A percentile compares a stretch with the other conserved stretches of the same genome.
These are phyloP conservation scores for Lithospermum erythrorhizon DNA, from an alignment of 257 asterid genomes.

Conservation along the genomic window DNA sequence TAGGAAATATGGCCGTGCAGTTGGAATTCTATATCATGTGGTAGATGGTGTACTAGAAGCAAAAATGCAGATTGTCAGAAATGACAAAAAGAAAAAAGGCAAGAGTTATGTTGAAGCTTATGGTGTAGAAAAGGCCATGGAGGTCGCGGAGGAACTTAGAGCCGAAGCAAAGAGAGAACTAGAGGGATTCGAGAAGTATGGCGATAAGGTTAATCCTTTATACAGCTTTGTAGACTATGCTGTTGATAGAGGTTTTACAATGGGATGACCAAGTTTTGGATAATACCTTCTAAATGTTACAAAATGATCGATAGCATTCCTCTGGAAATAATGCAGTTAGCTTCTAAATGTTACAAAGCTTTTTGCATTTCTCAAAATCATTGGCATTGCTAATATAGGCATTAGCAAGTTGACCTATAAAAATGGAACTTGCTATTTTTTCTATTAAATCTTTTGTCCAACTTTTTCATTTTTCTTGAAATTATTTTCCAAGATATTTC, in stretches of 20 bases:
- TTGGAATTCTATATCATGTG: conserved; percentile 30
- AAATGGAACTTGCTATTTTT: too few relatives aligned
- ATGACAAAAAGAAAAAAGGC: conserved; percentile 24
- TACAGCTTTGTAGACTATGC: conserved; percentile 89
- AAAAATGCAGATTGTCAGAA: conserved; percentile 14
- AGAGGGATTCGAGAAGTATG: conserved; percentile 57
- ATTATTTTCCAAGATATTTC: too few relatives aligned
- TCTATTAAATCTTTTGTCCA: too few relatives aligned
- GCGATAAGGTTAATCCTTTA: conserved; percentile 63
- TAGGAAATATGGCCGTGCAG: conserved; percentile 23
- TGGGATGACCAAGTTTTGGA: conserved; percentile 10
- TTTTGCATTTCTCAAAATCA: too few relatives aligned
- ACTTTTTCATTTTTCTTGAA: too few relatives aligned
- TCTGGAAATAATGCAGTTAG: too few relatives aligned
- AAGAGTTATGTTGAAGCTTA: conserved; percentile 71
- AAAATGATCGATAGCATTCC: neutral
- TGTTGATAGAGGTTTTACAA: conserved; percentile 66
- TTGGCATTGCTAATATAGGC: too few relatives aligned
- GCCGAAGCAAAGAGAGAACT: conserved; percentile 63
- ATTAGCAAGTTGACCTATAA: too few relatives aligned
- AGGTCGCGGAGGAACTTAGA: conserved; percentile 76
- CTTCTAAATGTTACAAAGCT: too few relatives aligned
- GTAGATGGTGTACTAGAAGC: conserved; percentile 58
- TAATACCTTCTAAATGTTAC: too few relatives aligned
- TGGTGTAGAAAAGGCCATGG: conserved; percentile 79